A percentile compares a stretch with the other conserved stretches of the same genome.
Conservation (phyloP, 495 filamentous ascomycete species). For the Pseudotulostoma volvatum region DNA sequence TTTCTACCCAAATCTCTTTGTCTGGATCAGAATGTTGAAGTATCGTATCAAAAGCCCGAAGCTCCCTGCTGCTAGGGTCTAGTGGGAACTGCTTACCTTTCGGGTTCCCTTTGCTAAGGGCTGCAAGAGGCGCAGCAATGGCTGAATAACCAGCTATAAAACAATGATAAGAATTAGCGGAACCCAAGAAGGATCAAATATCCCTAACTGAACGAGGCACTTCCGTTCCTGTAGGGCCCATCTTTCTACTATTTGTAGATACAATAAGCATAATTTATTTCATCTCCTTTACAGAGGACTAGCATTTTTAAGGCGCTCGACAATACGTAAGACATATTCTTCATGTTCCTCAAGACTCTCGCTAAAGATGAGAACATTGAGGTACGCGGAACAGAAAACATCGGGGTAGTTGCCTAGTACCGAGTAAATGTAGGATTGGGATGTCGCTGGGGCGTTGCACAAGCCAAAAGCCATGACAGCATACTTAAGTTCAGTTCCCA, state of each 20-base stretch:
- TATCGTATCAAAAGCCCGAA: background rate
- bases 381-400: conserved; percentile 15
- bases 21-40: conserved; percentile 6
- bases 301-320: conserved; percentile 12
- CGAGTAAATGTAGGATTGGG: background rate
- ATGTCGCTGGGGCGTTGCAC: background rate
- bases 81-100: background rate
- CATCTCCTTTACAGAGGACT: conserved; percentile 9
- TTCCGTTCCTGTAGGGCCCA: conserved; percentile 9
- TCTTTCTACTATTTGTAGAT: conserved; percentile 5
- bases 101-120: conserved; percentile 3
- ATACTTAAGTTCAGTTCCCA: conserved; percentile 12
- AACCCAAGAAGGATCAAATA: conserved; percentile 13
- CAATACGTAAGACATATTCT: conserved; percentile 7
- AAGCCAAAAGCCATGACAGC: background rate
- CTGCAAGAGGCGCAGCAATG: conserved; percentile 5
- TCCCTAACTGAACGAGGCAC: conserved; percentile 6
- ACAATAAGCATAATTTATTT: conserved; percentile 14
- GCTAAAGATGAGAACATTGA: conserved; percentile 21
- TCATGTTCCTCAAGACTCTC: conserved; percentile 12
- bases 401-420: conserved; percentile 4
- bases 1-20: background rate
- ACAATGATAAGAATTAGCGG: conserved; percentile 15
- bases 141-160: conserved; percentile 13
- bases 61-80: background rate